Percentiles rank a stretch among this genome's conserved stretches.
These are phyloP conservation scores for Hypomontagnella monticulosa DNA, from an alignment of 495 filamentous ascomycete species.

Conservation along the genomic window DNA sequence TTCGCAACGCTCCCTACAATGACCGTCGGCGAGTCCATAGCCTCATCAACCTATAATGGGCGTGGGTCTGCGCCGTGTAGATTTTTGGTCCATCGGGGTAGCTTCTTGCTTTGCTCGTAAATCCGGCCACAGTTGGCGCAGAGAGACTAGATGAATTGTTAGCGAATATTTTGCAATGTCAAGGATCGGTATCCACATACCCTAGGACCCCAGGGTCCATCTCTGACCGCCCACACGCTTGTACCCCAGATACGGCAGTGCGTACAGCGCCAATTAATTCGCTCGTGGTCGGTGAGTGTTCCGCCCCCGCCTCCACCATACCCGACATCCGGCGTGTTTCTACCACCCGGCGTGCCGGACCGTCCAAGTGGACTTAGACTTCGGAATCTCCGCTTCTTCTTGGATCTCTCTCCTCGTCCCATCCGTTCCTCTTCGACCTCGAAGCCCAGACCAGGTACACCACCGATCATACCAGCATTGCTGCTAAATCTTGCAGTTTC, in stretches of 20 bases:
- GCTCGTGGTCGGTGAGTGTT: conserved; percentile 80
- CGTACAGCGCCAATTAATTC: conserved; percentile 85
- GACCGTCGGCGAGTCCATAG: neutral
- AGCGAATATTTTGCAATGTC: conserved; percentile 2
- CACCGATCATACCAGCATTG: conserved; percentile 76
- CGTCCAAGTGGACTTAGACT: conserved; percentile 81
- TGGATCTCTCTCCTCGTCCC: conserved; percentile 87
- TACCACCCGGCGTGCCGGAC: conserved; percentile 71
- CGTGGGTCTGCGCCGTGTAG: conserved; percentile 65
- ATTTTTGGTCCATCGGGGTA: conserved; percentile 84
- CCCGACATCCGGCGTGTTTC: conserved; percentile 79
- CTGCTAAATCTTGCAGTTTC: conserved; percentile 94
- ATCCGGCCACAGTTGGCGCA: conserved; percentile 94
- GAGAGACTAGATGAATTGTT: conserved; percentile 69
- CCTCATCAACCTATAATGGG: conserved; percentile 45
- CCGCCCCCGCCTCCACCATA: conserved; percentile 71
- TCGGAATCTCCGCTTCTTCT: conserved; percentile 92
- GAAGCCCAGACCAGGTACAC: conserved; percentile 71
- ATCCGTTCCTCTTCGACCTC: conserved; percentile 71
- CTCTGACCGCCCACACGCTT: conserved; percentile 91
- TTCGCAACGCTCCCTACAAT: neutral
- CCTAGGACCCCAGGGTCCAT: conserved; percentile 85
- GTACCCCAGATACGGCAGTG: conserved; percentile 91
- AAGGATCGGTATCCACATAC: conserved; percentile 61
- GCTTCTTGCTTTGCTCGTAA: conserved; percentile 84